Conservation (phyloP, 495 filamentous ascomycete species). For the Rostrohypoxylon terebratum region DNA sequence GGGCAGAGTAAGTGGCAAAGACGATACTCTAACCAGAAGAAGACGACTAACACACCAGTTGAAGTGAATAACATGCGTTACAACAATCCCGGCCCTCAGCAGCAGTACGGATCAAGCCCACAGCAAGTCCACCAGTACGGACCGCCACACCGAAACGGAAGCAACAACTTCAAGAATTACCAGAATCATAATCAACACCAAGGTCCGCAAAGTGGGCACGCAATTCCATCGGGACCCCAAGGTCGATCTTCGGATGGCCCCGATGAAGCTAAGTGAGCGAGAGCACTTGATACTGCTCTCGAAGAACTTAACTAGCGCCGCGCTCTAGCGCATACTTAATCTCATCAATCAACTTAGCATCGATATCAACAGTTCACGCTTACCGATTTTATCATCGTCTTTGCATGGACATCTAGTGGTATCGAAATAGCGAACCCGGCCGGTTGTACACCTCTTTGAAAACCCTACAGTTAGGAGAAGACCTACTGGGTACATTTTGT, state of each 20-base stretch:
- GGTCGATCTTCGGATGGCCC: conserved; percentile 49
- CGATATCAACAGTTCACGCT: conserved; percentile 19
- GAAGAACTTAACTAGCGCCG: conserved; percentile 48
- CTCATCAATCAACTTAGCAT: conserved; percentile 48
- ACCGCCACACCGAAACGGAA: conserved; percentile 68
- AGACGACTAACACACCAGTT: conserved; percentile 48
- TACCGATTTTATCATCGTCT: conserved; percentile 32
- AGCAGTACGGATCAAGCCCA: conserved; percentile 71
- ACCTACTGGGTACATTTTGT: conserved; percentile 33
- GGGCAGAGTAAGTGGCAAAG: conserved; percentile 72
- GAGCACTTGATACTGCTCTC: conserved; percentile 29
- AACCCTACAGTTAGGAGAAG: conserved; percentile 23
- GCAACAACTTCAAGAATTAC: conserved; percentile 64
- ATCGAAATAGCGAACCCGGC: conserved; percentile 27
- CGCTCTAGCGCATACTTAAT: conserved; percentile 45
- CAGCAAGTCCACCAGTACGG: conserved; percentile 73
- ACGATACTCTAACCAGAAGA: conserved; percentile 33
- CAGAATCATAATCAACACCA: conserved; percentile 64
- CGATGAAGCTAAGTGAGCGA: conserved; percentile 52
- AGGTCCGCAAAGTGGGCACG: conserved; percentile 42
- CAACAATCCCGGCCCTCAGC: conserved; percentile 69
- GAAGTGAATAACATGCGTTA: conserved; percentile 72
- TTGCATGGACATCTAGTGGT: conserved; percentile 36
- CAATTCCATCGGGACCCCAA: conserved; percentile 45
- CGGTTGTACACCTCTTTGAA: conserved; percentile 29